Base-by-base conservation (phyloP, 140 eudicot species). In the Stevia rebaudiana region DNA sequence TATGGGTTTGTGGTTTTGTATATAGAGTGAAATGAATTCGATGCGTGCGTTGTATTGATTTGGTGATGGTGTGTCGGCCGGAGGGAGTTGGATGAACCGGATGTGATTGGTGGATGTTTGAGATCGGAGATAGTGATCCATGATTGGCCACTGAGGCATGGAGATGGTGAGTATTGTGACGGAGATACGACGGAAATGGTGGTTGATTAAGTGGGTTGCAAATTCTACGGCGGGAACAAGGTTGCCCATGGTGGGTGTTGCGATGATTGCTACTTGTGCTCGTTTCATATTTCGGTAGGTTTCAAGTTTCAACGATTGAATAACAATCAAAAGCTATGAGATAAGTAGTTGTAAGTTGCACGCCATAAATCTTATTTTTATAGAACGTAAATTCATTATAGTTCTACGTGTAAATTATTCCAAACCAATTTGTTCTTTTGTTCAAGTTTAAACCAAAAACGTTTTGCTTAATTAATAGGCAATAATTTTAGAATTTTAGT, bases 221-320 rank as follows among this genome's bases (percentile, higher is more conserved):
- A 79, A 79, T 59, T 79, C 84, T 4, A 74, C 41, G 25, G 65
- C 72, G 4, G 84, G 84, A 16, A 65, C 53, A 6, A 79, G 75
- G 65, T 75, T 79, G 49, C 78, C 84, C 59, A 79, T 52, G 8
- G 13, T 0, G 3, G 84, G 81, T 2, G 81, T 16, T 51, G 84
- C 72, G 65, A 79, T 79, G 58, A 79, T 60, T 8, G 76, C 78
- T 8, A 79, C 68, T 15, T 75, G 36, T 54, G 75, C 78, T 25
- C 25, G 42, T 9, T 37, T 65, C 78, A 68, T 78, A 8, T 64
- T 33, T 62, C 50, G 46, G 8, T 0, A 19, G 16, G 6, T 11
- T 18, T 49, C 4, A 4, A 4, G 33, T 28, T 28, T 28, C 3
- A 28, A 2, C 33, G 33, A 28, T 28, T 2, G 33, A 28, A 28